Evolutionary conservation across 768 basidiomycete genomes (phyloP).

Genomic region (Phaffia australis): DNA sequence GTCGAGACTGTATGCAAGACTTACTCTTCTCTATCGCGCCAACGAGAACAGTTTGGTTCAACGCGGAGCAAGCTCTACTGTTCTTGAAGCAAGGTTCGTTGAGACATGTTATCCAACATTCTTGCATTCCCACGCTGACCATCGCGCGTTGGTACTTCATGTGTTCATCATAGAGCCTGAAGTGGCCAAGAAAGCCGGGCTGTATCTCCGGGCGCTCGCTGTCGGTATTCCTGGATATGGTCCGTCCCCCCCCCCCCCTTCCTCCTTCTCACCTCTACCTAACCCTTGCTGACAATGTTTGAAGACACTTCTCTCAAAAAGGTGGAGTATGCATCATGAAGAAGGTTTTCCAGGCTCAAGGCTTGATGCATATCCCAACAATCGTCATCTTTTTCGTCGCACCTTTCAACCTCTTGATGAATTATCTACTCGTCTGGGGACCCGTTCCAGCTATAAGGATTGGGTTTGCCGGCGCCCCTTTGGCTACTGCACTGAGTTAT

Average conservation of each 20-base stretch:
- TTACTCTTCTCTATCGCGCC: slow-evolving; percentile 27
- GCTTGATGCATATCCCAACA: slow-evolving; percentile 74
- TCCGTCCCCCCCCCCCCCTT: slow-evolving; percentile 31
- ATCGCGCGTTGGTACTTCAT: background rate
- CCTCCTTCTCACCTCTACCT: background rate
- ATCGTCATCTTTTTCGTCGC: slow-evolving; percentile 61
- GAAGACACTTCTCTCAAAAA: background rate
- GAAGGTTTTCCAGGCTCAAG: slow-evolving; percentile 41
- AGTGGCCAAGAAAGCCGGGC: slow-evolving; percentile 61
- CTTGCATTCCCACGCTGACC: slow-evolving; percentile 43
- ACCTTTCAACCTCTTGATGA: slow-evolving; percentile 71
- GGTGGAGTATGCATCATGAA: slow-evolving; percentile 45
- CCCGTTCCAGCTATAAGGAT: slow-evolving; percentile 57
- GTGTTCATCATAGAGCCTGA: slow-evolving; percentile 55
- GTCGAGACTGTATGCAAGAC: slow-evolving; percentile 25
- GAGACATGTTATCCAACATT: background rate
- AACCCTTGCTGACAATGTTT: background rate
- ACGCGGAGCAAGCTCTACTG: slow-evolving; percentile 66
- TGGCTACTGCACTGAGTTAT: slow-evolving; percentile 78
- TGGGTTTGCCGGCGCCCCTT: slow-evolving; percentile 84
- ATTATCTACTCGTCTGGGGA: slow-evolving; percentile 85
- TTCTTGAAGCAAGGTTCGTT: slow-evolving; percentile 36
- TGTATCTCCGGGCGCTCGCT: slow-evolving; percentile 65
- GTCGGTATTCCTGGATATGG: slow-evolving; percentile 69
- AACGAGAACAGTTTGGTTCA: slow-evolving; percentile 61